phyloP scores from a whole-genome alignment of 371 early-diverging fungal species.

The Amoeboradix gromovi region DNA sequence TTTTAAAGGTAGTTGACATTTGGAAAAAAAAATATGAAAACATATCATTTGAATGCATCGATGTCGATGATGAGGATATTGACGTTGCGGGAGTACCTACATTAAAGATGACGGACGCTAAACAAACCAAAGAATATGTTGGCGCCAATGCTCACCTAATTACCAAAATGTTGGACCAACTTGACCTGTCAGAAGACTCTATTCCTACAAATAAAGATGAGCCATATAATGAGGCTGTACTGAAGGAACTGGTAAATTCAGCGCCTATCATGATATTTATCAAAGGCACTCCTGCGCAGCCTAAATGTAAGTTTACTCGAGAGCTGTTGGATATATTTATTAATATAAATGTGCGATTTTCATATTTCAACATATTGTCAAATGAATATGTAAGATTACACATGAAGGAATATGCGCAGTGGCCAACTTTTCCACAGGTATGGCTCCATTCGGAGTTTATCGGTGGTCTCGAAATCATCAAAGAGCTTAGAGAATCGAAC shows the following conservation, averaged over 20 bases:
- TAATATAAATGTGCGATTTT: constrained; percentile 1
- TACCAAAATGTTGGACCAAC: background rate
- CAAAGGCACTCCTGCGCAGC: constrained; percentile 61
- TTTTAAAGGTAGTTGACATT: background rate
- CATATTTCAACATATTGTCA: constrained; percentile 7
- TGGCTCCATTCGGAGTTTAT: constrained; percentile 10
- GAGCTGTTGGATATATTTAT: constrained; percentile 14
- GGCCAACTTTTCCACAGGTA: constrained; percentile 17
- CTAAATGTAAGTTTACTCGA: constrained; percentile 59
- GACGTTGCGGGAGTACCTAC: background rate
- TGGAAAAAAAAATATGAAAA: background rate
- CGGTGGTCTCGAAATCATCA: constrained; percentile 12
- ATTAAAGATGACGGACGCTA: background rate
- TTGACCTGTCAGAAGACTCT: background rate
- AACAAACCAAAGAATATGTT: background rate
- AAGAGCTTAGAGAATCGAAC: background rate
- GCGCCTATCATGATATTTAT: constrained; percentile 63
- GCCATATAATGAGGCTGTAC: constrained; percentile 13
- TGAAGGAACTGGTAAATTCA: constrained; percentile 32
- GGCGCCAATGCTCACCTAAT: background rate
- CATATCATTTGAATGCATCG: background rate
- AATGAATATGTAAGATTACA: constrained; percentile 7
- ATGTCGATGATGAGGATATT: background rate
- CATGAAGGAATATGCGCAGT: constrained; percentile 9
- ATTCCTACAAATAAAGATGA: background rate